Evolutionary conservation across 228 moss, liverwort and hornwort species (phyloP).

Genomic region (Sphagnum magellanicum): DNA sequence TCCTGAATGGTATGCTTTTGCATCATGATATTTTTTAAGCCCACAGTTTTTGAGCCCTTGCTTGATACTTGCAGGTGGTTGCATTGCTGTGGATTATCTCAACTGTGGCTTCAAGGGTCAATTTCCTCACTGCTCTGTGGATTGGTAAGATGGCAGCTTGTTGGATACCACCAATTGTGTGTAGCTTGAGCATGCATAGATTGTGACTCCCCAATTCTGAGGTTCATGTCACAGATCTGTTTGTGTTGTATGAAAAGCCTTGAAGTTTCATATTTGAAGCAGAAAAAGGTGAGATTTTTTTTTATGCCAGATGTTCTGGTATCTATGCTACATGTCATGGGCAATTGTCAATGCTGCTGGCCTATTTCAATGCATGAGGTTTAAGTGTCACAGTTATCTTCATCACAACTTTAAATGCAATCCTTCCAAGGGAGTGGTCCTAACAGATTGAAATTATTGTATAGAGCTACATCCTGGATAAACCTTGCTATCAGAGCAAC

Average conservation of each 20-base stretch:
- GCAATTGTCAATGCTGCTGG: too few species aligned
- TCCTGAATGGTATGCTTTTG: neutral
- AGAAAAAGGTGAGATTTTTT: neutral
- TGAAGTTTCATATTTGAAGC: neutral
- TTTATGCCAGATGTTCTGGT: neutral
- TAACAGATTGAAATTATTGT: too few species aligned
- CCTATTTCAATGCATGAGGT: too few species aligned
- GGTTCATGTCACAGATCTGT: neutral
- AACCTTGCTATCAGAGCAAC: too few species aligned
- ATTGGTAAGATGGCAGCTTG: conserved; percentile 14
- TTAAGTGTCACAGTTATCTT: too few species aligned
- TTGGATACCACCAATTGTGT: neutral
- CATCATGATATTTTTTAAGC: neutral
- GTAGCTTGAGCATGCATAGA: neutral
- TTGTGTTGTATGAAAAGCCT: neutral
- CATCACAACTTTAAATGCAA: too few species aligned
- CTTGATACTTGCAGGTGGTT: conserved; percentile 17
- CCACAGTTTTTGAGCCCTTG: neutral
- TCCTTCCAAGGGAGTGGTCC: too few species aligned
- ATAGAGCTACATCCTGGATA: too few species aligned
- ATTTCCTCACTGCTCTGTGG: conserved; percentile 35
- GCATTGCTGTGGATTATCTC: conserved; percentile 30
- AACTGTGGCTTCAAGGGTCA: conserved; percentile 33
- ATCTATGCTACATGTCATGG: too few species aligned
- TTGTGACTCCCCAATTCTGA: neutral